A percentile compares a stretch with the other conserved stretches of the same genome.
Conservation (phyloP, 805 yeast species). For the Priceomyces medius region DNA sequence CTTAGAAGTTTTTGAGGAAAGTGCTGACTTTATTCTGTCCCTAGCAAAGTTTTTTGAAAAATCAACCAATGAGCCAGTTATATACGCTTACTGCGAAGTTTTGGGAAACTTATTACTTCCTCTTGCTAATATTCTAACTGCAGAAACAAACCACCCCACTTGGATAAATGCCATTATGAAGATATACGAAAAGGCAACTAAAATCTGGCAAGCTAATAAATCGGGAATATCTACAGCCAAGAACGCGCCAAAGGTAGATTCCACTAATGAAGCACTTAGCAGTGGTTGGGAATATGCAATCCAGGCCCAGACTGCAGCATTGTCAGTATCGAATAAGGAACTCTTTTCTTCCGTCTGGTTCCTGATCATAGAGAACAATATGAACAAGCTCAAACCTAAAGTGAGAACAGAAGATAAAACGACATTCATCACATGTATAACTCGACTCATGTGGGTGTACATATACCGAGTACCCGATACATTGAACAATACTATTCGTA, state of each 20-base stretch:
- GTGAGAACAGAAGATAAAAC: slow-evolving; percentile 48
- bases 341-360: slow-evolving; percentile 75
- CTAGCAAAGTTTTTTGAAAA: slow-evolving; percentile 76
- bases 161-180: slow-evolving; percentile 82
- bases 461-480: slow-evolving; percentile 85
- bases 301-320: slow-evolving; percentile 65
- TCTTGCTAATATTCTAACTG: slow-evolving; percentile 80
- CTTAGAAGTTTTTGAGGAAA: slow-evolving; percentile 84
- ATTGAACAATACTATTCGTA: slow-evolving; percentile 79
- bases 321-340: slow-evolving; percentile 79
- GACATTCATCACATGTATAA: slow-evolving; percentile 59
- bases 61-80: slow-evolving; percentile 63
- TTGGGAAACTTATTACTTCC: slow-evolving; percentile 73
- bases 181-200: slow-evolving; percentile 53
- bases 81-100: slow-evolving; percentile 83
- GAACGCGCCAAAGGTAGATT: neutral
- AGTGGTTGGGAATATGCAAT: slow-evolving; percentile 66
- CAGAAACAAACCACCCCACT: slow-evolving; percentile 93
- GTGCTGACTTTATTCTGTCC: slow-evolving; percentile 86
- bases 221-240: neutral
- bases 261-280: slow-evolving; percentile 1
- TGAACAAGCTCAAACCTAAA: slow-evolving; percentile 65
- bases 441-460: slow-evolving; percentile 87
- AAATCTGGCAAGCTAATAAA: slow-evolving; percentile 40
- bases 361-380: slow-evolving; percentile 58